phyloP scores from a whole-genome alignment of 768 basidiomycete genomes.

The Leccinum arenicola region DNA sequence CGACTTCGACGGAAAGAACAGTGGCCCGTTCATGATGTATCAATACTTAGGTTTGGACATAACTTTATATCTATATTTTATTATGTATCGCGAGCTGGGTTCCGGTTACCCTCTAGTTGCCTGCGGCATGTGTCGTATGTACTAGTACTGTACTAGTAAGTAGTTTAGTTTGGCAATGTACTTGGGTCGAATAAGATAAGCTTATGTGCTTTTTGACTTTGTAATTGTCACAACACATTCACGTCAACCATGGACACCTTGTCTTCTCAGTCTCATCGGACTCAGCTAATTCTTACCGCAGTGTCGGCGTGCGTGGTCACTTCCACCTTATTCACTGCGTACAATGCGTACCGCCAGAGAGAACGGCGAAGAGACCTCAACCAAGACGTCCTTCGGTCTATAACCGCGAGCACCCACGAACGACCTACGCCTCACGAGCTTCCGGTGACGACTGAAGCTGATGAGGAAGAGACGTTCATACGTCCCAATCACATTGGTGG shows the following conservation, averaged over 20 bases:
- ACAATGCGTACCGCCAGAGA: constrained; percentile 47
- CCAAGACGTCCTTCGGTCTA: constrained; percentile 53
- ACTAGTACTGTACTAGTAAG: neutral
- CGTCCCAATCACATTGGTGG: constrained; percentile 21
- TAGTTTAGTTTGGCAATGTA: constrained; percentile 1
- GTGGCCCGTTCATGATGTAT: constrained; percentile 18
- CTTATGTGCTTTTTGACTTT: neutral
- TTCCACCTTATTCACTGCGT: constrained; percentile 55
- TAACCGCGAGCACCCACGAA: constrained; percentile 29
- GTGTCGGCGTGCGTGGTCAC: constrained; percentile 62
- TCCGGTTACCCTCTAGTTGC: constrained; percentile 5
- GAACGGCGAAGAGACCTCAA: constrained; percentile 53
- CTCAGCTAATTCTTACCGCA: constrained; percentile 67
- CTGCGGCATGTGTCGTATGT: constrained; percentile 1
- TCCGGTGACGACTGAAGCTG: constrained; percentile 2
- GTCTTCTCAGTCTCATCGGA: constrained; percentile 47
- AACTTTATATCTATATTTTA: constrained; percentile 32
- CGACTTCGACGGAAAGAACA: constrained; percentile 2
- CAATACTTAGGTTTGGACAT: constrained; percentile 8
- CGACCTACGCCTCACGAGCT: neutral
- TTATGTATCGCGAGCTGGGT: constrained; percentile 11
- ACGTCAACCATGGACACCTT: constrained; percentile 21
- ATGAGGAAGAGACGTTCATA: constrained; percentile 17
- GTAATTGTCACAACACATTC: neutral
- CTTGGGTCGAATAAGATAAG: neutral